A percentile compares a stretch with the other conserved stretches of the same genome.
phyloP scores from a whole-genome alignment of 768 basidiomycete species.

The Russula virescens region DNA sequence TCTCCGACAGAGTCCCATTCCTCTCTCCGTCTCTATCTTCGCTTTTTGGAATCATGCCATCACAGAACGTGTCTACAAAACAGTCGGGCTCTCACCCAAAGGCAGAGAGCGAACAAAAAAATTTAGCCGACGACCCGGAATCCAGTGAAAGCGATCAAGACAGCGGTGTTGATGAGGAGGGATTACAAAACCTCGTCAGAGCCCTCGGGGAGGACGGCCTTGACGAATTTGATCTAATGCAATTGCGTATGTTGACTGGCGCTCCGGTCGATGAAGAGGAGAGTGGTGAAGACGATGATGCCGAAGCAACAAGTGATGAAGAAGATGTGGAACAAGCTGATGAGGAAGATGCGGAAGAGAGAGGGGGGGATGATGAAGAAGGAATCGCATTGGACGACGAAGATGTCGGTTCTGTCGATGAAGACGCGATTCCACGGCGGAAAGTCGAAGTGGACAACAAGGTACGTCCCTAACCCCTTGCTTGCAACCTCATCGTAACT shows the following conservation, averaged over 20 bases:
- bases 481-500: background rate
- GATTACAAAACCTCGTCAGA: slow-evolving; percentile 51
- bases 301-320: slow-evolving; percentile 31
- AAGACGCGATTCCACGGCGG: slow-evolving; percentile 74
- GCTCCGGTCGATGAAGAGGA: slow-evolving; percentile 25
- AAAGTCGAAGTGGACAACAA: slow-evolving; percentile 82
- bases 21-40: too few relatives aligned
- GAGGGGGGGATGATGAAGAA: slow-evolving; percentile 32
- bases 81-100: background rate
- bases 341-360: slow-evolving; percentile 31
- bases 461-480: slow-evolving; percentile 37
- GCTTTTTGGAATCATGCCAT: background rate
- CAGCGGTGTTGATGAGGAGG: slow-evolving; percentile 49
- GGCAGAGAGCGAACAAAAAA: background rate
- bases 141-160: slow-evolving; percentile 19
- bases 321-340: slow-evolving; percentile 31
- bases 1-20: background rate
- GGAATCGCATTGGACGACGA: slow-evolving; percentile 63
- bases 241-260: slow-evolving; percentile 42
- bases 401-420: slow-evolving; percentile 57
- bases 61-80: background rate
- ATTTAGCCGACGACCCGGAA: background rate
- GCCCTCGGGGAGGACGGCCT: slow-evolving; percentile 59
- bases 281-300: slow-evolving; percentile 30
- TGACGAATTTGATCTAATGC: slow-evolving; percentile 57